These are phyloP conservation scores for Boletus barrowsii DNA, from an alignment of 768 basidiomycete species.

Conservation along the genomic window DNA sequence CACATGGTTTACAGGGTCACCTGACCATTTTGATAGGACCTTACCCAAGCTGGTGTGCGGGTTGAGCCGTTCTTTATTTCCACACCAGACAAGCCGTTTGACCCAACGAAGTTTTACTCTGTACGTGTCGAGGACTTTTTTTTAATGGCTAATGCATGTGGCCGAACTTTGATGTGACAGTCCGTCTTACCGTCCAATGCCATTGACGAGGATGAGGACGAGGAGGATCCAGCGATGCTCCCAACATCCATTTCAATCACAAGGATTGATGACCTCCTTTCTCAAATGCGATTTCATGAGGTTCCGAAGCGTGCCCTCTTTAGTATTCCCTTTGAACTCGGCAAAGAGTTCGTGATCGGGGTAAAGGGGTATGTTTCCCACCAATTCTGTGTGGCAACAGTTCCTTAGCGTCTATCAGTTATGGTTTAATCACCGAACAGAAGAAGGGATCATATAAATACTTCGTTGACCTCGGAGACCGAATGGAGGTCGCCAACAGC, in stretches of 20 bases:
- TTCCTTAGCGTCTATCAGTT: conserved; percentile 45
- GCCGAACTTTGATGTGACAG: conserved; percentile 34
- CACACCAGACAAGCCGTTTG: conserved; percentile 62
- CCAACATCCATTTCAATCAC: conserved; percentile 72
- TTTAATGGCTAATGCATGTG: not conserved
- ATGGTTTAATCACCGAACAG: conserved; percentile 85
- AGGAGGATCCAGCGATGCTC: conserved; percentile 52
- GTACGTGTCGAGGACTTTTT: conserved; percentile 39
- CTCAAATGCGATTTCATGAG: conserved; percentile 80
- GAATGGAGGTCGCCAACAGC: conserved; percentile 70
- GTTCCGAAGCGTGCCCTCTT: conserved; percentile 81
- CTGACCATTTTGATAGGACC: conserved; percentile 51
- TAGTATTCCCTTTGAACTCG: conserved; percentile 77
- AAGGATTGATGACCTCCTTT: conserved; percentile 72
- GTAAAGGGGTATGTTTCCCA: conserved; percentile 65
- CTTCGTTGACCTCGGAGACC: conserved; percentile 75
- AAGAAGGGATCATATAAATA: conserved; percentile 80
- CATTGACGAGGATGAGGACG: conserved; percentile 41
- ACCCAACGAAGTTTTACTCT: conserved; percentile 73
- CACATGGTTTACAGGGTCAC: not conserved
- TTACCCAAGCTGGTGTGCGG: conserved; percentile 72
- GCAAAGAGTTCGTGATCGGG: conserved; percentile 69
- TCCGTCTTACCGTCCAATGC: conserved; percentile 55
- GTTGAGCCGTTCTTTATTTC: conserved; percentile 91
- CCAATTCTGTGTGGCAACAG: not conserved